A percentile compares a stretch with the other conserved stretches of the same genome.
phyloP scores from a whole-genome alignment of 768 basidiomycete species.

The Suillus fuscotomentosus region DNA sequence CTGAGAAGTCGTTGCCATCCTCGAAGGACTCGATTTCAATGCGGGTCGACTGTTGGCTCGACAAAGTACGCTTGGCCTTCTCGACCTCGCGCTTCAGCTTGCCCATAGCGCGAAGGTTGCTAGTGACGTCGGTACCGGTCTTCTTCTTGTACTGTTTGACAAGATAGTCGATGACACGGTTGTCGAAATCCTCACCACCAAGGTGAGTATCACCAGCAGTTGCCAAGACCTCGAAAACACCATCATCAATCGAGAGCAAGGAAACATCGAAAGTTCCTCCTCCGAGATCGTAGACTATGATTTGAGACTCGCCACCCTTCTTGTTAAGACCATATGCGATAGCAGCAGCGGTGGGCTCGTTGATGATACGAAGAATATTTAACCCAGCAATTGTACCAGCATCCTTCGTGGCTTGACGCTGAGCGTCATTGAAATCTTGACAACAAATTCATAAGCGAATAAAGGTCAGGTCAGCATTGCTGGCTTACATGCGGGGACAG shows the following conservation, averaged over 20 bases:
- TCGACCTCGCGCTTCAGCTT: conserved; percentile 94
- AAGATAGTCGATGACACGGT: conserved; percentile 88
- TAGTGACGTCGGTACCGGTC: conserved; percentile 79
- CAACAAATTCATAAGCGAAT: conserved; percentile 17
- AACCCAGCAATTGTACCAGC: conserved; percentile 95
- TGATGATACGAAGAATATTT: conserved; percentile 94
- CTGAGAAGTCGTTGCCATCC: conserved; percentile 94
- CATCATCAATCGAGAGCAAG: conserved; percentile 90
- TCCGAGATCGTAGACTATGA: conserved; percentile 97
- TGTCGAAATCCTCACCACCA: conserved; percentile 95
- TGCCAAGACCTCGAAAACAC: conserved; percentile 87
- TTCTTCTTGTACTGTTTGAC: conserved; percentile 91
- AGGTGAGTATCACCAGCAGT: conserved; percentile 95
- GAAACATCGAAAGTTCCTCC: conserved; percentile 99
- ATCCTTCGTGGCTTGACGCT: conserved; percentile 98
- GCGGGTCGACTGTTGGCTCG: conserved; percentile 84
- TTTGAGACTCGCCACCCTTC: conserved; percentile 90
- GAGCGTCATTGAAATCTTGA: conserved; percentile 95
- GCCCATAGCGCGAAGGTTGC: conserved; percentile 80
- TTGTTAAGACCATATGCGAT: conserved; percentile 99
- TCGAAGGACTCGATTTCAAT: conserved; percentile 97
- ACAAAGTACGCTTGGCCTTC: conserved; percentile 92
- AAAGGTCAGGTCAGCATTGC: neutral
- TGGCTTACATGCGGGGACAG: conserved; percentile 86
- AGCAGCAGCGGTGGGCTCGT: conserved; percentile 96